Percentiles rank a stretch among this genome's conserved stretches.
phyloP scores from a whole-genome alignment of 2,329 filamentous ascomycete genomes.

The Colletotrichum horii region DNA sequence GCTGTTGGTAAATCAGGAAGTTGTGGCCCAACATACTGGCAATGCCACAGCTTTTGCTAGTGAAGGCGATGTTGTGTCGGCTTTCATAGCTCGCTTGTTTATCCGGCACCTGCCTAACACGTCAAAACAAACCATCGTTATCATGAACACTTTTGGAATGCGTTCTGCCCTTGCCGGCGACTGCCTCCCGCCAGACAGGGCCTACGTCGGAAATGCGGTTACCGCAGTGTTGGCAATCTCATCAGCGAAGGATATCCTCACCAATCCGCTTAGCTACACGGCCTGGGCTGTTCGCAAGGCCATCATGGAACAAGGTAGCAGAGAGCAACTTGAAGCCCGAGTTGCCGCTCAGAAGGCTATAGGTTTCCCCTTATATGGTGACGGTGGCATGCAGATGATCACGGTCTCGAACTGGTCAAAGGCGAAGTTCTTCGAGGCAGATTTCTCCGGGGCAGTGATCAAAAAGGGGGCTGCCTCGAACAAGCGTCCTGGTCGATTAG shows the following conservation, averaged over 20 bases:
- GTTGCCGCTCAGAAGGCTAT: neutral
- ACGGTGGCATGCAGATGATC: slow-evolving; percentile 33
- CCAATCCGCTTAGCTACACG: slow-evolving; percentile 27
- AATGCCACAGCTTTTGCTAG: neutral
- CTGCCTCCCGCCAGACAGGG: neutral
- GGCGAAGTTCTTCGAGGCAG: slow-evolving; percentile 35
- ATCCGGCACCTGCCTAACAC: neutral
- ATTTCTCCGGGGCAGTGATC: slow-evolving; percentile 39
- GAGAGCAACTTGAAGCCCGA: slow-evolving; percentile 32
- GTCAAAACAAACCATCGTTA: neutral
- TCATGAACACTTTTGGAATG: neutral
- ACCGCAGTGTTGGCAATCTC: neutral
- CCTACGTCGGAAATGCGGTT: neutral
- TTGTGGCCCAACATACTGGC: neutral
- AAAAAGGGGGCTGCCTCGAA: neutral
- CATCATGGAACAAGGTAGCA: slow-evolving; percentile 36
- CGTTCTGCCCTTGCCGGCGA: neutral
- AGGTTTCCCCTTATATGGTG: slow-evolving; percentile 29
- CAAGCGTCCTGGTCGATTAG: neutral
- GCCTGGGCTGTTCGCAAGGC: slow-evolving; percentile 33
- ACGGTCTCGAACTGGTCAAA: slow-evolving; percentile 42
- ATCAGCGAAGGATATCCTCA: slow-evolving; percentile 16
- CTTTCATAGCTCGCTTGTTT: neutral
- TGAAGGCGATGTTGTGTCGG: neutral
- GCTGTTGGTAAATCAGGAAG: neutral